Evolutionary conservation across 768 basidiomycete species (phyloP).

Genomic region (Lyophyllum decastes): DNA sequence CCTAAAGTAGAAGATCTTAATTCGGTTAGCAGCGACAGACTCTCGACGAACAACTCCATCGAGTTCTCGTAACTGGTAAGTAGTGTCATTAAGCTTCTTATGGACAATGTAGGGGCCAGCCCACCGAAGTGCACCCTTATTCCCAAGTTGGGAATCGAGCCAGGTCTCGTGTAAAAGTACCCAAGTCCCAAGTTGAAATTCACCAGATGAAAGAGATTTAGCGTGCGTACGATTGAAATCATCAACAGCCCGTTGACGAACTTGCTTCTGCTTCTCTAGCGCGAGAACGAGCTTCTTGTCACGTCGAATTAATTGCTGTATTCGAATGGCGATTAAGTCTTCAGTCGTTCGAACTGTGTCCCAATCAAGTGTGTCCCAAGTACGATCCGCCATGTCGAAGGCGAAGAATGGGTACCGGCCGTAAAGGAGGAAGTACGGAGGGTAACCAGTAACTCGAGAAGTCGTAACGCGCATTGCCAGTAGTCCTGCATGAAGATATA

Average conservation of each 20-base stretch:
- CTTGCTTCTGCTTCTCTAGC: constrained; percentile 4
- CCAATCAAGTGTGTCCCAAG: too few species aligned
- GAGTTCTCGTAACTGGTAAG: background rate
- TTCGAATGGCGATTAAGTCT: constrained; percentile 23
- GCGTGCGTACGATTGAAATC: constrained; percentile 20
- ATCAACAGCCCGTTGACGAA: constrained; percentile 17
- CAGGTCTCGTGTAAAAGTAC: constrained; percentile 31
- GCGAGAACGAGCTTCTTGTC: constrained; percentile 20
- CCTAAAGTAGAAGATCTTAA: constrained; percentile 1
- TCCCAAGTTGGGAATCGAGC: constrained; percentile 24
- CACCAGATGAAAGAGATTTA: constrained; percentile 12
- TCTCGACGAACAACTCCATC: too few species aligned
- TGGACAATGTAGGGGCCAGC: background rate
- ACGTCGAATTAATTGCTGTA: constrained; percentile 17
- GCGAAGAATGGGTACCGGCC: constrained; percentile 12
- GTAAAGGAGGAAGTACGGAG: constrained; percentile 31
- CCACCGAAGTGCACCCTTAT: too few species aligned
- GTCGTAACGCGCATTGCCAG: constrained; percentile 25
- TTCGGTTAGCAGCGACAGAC: background rate
- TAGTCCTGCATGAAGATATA: constrained; percentile 21
- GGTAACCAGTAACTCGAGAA: constrained; percentile 20
- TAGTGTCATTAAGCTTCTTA: background rate
- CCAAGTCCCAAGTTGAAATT: constrained; percentile 27
- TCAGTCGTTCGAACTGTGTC: too few species aligned
- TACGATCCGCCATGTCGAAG: too few species aligned